Percentiles rank a stretch among this genome's conserved stretches.
Conservation (phyloP, 2,329 filamentous ascomycete genomes). For the Colletotrichum sp. region DNA sequence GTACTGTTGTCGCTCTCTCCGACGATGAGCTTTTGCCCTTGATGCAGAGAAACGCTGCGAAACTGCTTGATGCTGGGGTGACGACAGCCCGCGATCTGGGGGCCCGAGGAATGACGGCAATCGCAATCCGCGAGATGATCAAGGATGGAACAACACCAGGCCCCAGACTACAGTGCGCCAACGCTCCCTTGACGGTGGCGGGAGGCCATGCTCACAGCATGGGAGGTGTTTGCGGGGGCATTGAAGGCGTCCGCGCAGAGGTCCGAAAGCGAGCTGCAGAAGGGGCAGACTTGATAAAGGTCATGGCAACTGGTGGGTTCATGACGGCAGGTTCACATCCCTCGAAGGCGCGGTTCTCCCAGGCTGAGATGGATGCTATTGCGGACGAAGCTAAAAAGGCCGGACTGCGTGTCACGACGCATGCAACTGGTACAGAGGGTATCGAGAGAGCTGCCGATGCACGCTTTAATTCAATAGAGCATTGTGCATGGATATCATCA, state of each 20-base stretch:
- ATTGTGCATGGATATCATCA: neutral
- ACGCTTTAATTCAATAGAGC: neutral
- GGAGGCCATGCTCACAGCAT: neutral
- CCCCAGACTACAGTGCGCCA: neutral
- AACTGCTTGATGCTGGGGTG: neutral
- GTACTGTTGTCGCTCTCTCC: accelerated
- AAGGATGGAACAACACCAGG: neutral
- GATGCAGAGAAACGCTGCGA: neutral
- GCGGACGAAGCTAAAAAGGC: neutral
- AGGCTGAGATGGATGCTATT: neutral
- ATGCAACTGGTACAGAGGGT: neutral
- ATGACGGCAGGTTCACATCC: neutral
- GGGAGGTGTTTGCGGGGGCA: neutral
- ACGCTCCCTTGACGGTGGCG: neutral
- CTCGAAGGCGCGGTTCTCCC: neutral
- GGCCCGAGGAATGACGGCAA: neutral
- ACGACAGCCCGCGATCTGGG: neutral
- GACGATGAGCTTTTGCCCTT: neutral
- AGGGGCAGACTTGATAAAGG: neutral
- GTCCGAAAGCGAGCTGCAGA: neutral
- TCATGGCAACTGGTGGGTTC: neutral
- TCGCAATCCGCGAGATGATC: neutral
- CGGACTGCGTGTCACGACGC: neutral
- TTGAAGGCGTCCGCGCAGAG: neutral
- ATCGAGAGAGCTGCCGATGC: neutral